These are phyloP conservation scores for Vitis hybrid DNA, from an alignment of 177 flowering plant genomes.

Conservation along the genomic window DNA sequence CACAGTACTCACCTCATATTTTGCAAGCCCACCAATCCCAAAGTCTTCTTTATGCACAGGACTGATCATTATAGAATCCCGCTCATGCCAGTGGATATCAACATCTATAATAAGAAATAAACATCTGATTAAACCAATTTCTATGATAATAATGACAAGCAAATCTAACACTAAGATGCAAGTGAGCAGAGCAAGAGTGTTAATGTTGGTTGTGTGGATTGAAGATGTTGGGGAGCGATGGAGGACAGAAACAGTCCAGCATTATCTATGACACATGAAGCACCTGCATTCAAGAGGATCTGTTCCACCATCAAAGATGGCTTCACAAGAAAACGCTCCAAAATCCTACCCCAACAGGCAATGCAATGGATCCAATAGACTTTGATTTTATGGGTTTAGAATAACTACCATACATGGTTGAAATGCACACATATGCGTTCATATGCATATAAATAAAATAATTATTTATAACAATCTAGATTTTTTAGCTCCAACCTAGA, in stretches of 20 bases:
- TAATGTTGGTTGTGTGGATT: too few relatives aligned
- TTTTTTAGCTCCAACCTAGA: too few relatives aligned
- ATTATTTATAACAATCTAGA: too few relatives aligned
- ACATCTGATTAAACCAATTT: background rate
- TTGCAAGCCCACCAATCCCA: constrained; percentile 59
- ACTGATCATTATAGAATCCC: constrained; percentile 36
- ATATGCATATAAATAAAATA: background rate
- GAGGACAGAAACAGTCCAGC: background rate
- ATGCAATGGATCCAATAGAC: background rate
- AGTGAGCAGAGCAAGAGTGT: too few relatives aligned
- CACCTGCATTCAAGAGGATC: background rate
- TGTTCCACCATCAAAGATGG: background rate
- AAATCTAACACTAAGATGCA: too few relatives aligned
- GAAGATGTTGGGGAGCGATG: background rate
- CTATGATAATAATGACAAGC: too few relatives aligned
- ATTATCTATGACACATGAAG: background rate
- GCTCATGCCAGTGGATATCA: constrained; percentile 58
- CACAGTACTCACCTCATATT: constrained; percentile 56
- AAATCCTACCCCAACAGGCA: background rate
- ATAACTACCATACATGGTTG: too few relatives aligned
- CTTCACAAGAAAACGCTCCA: background rate
- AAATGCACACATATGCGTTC: background rate
- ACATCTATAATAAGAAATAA: constrained; percentile 46
- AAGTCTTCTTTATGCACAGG: constrained; percentile 39
- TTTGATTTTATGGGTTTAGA: background rate